Base-by-base conservation (phyloP, 164 flowering plant species). In the Tetrastigma voinierianum region DNA sequence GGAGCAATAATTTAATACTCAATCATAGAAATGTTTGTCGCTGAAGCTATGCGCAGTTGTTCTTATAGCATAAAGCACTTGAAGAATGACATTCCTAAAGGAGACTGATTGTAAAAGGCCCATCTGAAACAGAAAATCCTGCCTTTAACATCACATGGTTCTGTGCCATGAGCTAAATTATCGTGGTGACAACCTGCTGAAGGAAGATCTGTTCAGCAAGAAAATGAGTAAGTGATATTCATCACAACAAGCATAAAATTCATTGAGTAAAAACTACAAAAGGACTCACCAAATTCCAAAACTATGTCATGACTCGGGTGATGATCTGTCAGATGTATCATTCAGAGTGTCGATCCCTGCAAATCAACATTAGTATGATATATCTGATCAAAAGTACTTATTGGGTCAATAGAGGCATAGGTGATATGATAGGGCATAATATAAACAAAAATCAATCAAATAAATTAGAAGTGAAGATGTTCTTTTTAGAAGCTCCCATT, bases 131-230 rank as follows among this genome's bases (percentile, higher is more conserved):
- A 82, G 93, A 77, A 94, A 76, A 83, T 94, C 98, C 74, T 87
- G 90, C 77, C 98, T 88, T 88, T 4, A 86, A 61, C 56, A 86
- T 86, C 70, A 91, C 76, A 63, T 81, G 77, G 77, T 90, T 94
- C 81, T n/a, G n/a, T n/a, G n/a, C n/a, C n/a, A n/a, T n/a, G n/a
- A n/a, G n/a, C n/a, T n/a, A n/a, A n/a, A n/a, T n/a, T n/a, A n/a
- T n/a, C n/a, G n/a, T n/a, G n/a, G n/a, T n/a, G n/a, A n/a, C 95
- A 59, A 87, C 90, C 98, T 97, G 91, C 45, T 94, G 98, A 77
- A 91, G 90, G 66, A 91, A 94, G n/a, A 77, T 94, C 96, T 23
- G n/a, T 97, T 97, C 98, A 91, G 93, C 69, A 74, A 47, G 6
- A 66, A 19, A 59, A 51, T 21, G 69, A 48, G 43, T 62, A 69